Conservation (phyloP, 305 asterid genomes). For the Fraxinus ornus region DNA sequence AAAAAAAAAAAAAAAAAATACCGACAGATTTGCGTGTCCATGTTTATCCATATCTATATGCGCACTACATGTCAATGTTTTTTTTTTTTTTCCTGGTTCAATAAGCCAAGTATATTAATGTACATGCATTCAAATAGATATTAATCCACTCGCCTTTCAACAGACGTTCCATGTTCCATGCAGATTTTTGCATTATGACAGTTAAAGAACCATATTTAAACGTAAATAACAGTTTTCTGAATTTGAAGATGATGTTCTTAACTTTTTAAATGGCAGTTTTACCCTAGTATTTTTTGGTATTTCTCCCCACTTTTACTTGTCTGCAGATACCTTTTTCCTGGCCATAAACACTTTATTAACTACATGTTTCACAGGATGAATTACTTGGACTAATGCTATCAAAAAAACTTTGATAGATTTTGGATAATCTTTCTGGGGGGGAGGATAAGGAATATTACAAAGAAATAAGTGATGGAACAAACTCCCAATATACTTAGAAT, state of each 20-base stretch:
- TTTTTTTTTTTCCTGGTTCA: not conserved
- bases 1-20: not conserved
- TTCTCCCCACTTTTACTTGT: not conserved
- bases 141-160: not conserved
- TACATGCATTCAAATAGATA: not conserved
- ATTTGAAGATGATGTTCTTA: not conserved
- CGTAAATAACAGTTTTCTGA: not conserved
- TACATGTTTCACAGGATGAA: not conserved
- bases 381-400: not conserved
- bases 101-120: not conserved
- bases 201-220: not conserved
- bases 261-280: not conserved
- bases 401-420: not conserved
- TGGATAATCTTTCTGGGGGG: not conserved
- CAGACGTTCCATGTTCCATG: not conserved
- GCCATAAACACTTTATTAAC: not conserved
- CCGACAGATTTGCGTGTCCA: not conserved
- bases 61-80: not conserved
- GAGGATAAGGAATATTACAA: not conserved
- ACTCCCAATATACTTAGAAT: not conserved
- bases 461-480: constrained; percentile 13
- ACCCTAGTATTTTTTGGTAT: not conserved
- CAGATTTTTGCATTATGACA: not conserved
- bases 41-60: not conserved
- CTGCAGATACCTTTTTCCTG: not conserved